Percentiles rank a stretch among this genome's conserved stretches.
Evolutionary conservation across 305 asterid genomes (phyloP).

Genomic region (Solanum hybrid): DNA sequence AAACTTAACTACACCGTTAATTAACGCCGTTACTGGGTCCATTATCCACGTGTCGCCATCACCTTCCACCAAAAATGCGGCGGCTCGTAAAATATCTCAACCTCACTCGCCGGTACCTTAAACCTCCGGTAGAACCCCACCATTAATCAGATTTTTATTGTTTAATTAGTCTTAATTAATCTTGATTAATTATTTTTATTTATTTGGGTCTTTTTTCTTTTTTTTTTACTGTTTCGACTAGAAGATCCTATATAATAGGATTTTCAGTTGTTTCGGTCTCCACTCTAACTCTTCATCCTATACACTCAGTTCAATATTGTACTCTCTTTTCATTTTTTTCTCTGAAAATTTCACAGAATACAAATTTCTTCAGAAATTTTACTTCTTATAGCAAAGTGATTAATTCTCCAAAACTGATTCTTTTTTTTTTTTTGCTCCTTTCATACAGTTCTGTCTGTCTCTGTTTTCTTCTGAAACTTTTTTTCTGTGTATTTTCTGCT

Average conservation of each 20-base stretch:
- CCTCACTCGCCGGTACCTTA: neutral
- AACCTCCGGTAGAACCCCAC: neutral
- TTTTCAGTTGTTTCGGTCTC: slow-evolving; percentile 19
- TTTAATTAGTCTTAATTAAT: neutral
- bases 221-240: neutral
- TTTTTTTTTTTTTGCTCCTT: neutral
- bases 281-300: slow-evolving; percentile 11
- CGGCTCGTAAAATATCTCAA: slow-evolving; percentile 38
- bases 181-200: neutral
- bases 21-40: neutral
- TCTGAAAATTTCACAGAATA: neutral
- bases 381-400: neutral
- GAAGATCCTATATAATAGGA: slow-evolving; percentile 34
- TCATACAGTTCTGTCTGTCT: neutral
- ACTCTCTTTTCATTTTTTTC: neutral
- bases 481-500: neutral
- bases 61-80: slow-evolving; percentile 44
- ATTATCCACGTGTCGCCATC: slow-evolving; percentile 25
- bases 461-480: neutral
- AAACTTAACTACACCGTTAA: neutral
- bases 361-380: neutral
- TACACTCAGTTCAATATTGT: neutral
- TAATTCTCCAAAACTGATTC: neutral
- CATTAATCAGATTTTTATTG: neutral
- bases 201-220: neutral